Evolutionary conservation across 2,329 filamentous ascomycete genomes (phyloP).

Genomic region (Mycocentrospora acerina): DNA sequence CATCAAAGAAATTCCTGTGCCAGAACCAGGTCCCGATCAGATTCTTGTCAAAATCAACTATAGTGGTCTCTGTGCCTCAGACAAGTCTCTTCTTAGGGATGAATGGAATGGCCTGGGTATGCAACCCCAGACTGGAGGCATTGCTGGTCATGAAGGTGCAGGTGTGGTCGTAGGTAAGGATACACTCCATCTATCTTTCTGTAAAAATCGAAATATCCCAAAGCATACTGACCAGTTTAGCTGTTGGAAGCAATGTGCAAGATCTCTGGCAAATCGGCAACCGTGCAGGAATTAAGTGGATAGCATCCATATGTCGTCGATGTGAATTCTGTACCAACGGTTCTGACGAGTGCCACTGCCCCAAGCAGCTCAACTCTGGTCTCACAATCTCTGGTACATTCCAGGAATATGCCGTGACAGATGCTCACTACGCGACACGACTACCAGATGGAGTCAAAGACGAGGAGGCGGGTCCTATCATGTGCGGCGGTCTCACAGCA

Average conservation of each 20-base stretch:
- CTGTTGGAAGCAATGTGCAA: conserved; percentile 67
- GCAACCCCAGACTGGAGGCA: conserved; percentile 71
- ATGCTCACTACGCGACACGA: conserved; percentile 48
- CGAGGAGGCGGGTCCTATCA: conserved; percentile 49
- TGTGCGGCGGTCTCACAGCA: conserved; percentile 53
- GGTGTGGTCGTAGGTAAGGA: conserved; percentile 66
- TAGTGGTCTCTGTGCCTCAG: conserved; percentile 59
- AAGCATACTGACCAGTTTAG: not conserved
- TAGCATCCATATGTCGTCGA: conserved; percentile 71
- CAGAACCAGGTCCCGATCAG: conserved; percentile 51
- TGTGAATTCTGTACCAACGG: conserved; percentile 78
- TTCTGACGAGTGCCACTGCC: conserved; percentile 48
- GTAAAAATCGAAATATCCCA: conserved; percentile 57
- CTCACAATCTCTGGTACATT: conserved; percentile 47
- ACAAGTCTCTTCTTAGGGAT: conserved; percentile 45
- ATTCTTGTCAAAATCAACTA: conserved; percentile 58
- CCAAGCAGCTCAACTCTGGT: conserved; percentile 67
- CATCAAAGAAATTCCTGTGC: conserved; percentile 34
- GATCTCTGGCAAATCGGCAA: conserved; percentile 63
- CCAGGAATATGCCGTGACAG: conserved; percentile 46
- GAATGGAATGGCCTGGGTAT: conserved; percentile 34
- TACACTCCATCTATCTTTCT: conserved; percentile 22
- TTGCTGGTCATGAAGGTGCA: conserved; percentile 76
- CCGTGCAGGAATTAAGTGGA: conserved; percentile 51
- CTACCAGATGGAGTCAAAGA: conserved; percentile 48